These are phyloP conservation scores for Collybiopsis luxurians DNA, from an alignment of 768 basidiomycete species.

Conservation along the genomic window DNA sequence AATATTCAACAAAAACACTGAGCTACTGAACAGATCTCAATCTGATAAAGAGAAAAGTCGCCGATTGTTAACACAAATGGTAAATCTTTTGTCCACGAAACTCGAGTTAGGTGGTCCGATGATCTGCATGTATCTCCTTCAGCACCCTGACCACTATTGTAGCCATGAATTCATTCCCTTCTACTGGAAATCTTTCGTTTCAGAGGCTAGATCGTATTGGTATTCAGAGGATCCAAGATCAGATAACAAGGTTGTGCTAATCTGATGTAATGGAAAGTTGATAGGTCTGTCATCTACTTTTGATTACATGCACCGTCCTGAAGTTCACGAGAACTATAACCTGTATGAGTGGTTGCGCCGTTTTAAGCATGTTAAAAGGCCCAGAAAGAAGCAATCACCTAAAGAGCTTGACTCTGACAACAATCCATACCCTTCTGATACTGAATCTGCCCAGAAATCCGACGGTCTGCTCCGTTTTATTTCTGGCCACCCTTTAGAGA, in stretches of 20 bases:
- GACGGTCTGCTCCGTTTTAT: not conserved
- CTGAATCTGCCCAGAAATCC: not conserved
- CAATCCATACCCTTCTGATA: not conserved
- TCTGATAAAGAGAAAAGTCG: constrained; percentile 10
- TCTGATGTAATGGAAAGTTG: not conserved
- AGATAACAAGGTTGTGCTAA: constrained; percentile 7
- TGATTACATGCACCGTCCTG: constrained; percentile 14
- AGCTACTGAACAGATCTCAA: constrained; percentile 4
- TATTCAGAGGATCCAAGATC: not conserved
- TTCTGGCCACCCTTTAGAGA: not conserved
- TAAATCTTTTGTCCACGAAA: constrained; percentile 16
- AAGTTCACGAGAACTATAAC: not conserved
- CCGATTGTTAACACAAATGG: constrained; percentile 14
- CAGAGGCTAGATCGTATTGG: not conserved
- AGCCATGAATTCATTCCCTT: constrained; percentile 15
- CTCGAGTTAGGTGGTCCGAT: not conserved
- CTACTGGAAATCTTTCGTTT: constrained; percentile 16
- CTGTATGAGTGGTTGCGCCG: constrained; percentile 18
- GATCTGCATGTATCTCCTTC: not conserved
- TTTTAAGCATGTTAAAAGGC: constrained; percentile 2
- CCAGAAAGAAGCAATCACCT: not conserved
- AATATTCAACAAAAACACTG: not conserved
- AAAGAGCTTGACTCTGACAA: not conserved
- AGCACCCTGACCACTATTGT: constrained; percentile 18
- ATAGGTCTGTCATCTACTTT: constrained; percentile 6